Evolutionary conservation across 1,284 basidiomycete species (phyloP).

Genomic region (Ceratobasidium sp.): DNA sequence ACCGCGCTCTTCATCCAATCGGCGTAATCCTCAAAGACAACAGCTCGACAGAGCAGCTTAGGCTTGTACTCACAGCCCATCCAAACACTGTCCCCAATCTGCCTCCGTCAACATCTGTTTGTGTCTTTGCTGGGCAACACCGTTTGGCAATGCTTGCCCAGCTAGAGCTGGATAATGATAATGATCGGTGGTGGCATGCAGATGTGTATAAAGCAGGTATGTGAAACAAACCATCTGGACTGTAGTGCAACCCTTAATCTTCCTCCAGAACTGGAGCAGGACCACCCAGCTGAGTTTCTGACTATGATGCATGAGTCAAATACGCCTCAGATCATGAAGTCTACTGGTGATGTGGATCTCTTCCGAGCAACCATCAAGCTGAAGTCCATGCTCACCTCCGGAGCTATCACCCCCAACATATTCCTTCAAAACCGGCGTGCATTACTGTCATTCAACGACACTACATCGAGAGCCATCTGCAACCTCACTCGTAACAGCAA

Average conservation of each 20-base stretch:
- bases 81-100: background rate
- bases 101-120: background rate
- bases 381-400: background rate
- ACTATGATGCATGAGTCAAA: slow-evolving; percentile 31
- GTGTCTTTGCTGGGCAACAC: slow-evolving; percentile 18
- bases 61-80: background rate
- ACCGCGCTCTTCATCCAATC: background rate
- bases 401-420: background rate
- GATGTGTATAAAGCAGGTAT: background rate
- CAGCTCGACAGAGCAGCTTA: background rate
- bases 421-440: background rate
- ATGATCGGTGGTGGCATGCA: slow-evolving; percentile 10
- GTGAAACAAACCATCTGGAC: background rate
- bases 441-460: background rate
- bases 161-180: background rate
- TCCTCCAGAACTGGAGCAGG: background rate
- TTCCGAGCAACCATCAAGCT: slow-evolving; percentile 4
- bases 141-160: background rate
- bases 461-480: background rate
- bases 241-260: background rate
- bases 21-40: background rate
- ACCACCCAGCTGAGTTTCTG: slow-evolving; percentile 20
- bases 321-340: background rate
- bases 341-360: background rate
- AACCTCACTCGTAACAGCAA: background rate